phyloP scores from a whole-genome alignment of 495 filamentous ascomycete species.

The Aspergillus incahuasiensis region DNA sequence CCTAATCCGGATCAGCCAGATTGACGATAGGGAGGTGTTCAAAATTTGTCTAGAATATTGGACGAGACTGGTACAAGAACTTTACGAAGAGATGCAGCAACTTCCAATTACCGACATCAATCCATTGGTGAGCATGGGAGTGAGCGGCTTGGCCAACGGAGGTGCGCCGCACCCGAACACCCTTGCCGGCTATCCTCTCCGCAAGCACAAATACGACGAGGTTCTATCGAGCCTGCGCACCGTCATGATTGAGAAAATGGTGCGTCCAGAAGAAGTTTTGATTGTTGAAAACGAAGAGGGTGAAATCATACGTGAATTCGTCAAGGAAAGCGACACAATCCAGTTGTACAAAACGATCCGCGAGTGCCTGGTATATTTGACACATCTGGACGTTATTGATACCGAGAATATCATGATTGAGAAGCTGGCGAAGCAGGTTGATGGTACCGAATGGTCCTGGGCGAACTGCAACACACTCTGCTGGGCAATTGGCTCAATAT shows the following conservation, averaged over 20 bases:
- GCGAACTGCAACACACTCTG: slow-evolving; percentile 98
- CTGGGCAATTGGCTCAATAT: slow-evolving; percentile 99
- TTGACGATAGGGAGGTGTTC: slow-evolving; percentile 98
- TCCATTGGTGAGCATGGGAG: slow-evolving; percentile 73
- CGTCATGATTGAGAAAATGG: slow-evolving; percentile 99
- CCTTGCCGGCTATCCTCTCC: slow-evolving; percentile 79
- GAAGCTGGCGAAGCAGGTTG: slow-evolving; percentile 90
- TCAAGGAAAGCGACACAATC: slow-evolving; percentile 98
- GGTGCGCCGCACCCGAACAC: slow-evolving; percentile 81
- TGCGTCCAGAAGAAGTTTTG: slow-evolving; percentile 94
- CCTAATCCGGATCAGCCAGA: slow-evolving; percentile 94
- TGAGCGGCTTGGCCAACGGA: slow-evolving; percentile 64
- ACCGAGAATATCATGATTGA: slow-evolving; percentile 99
- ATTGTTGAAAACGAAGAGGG: slow-evolving; percentile 99
- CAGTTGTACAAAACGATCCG: slow-evolving; percentile 98
- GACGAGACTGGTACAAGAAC: slow-evolving; percentile 96
- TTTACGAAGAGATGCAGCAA: slow-evolving; percentile 98
- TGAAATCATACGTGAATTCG: slow-evolving; percentile 97
- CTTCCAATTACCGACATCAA: slow-evolving; percentile 89
- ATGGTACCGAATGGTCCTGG: slow-evolving; percentile 97
- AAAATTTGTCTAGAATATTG: slow-evolving; percentile 99
- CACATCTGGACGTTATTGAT: slow-evolving; percentile 94
- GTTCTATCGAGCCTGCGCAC: slow-evolving; percentile 88
- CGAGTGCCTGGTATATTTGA: slow-evolving; percentile 96
- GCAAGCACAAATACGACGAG: slow-evolving; percentile 96